Base-by-base conservation (phyloP, 2,329 filamentous ascomycete species). In the Fusarium liriodendri region DNA sequence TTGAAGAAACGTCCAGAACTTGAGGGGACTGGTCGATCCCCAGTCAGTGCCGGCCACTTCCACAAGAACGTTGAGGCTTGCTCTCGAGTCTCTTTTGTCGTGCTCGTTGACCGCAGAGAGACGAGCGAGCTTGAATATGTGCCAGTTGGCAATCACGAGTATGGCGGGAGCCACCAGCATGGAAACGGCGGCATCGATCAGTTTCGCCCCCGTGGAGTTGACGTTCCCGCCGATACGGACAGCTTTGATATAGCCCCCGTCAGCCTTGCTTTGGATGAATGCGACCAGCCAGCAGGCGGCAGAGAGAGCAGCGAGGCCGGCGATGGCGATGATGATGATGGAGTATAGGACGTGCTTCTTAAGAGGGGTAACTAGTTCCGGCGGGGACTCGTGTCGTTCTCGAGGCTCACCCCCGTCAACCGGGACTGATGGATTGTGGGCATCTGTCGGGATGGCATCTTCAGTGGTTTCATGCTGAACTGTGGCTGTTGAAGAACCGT, bases 111-210 rank as follows among this genome's bases (percentile, higher is more conserved):
- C 62, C 0, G 69, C 69, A 3, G 61, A 74, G 22, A 74, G 62
- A 0, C 72, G 71, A 11, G 65, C 69, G 20, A 74, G 69, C 25
- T 72, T 74, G 22, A 74, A 74, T 18, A 72, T 74, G 29, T 74
- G 72, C 68, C 64, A 66, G 13, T 74, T 74, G 25, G 62, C 37
- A 3, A 74, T 10, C 2, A 64, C 68, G 6, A 72, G 32, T 2
- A 72, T 50, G 0, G 72, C 45, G 7, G 66, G 72, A 1, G 66
- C 66, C 20, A 73, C 50, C 4, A 75, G 14, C 37, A 73, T 75
- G 7, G 72, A 74, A 22, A 68, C 74, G 10, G 69, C 58, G 1
- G 65, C 71, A 13, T 74, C 71, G 1, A 74, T 69, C 5, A 74
- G 69, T 7, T 74, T 74, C n/a, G 72, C 71, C n/a, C 18, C 18